phyloP scores from a whole-genome alignment of 306 rosid species.

The Vigna trinervia region DNA sequence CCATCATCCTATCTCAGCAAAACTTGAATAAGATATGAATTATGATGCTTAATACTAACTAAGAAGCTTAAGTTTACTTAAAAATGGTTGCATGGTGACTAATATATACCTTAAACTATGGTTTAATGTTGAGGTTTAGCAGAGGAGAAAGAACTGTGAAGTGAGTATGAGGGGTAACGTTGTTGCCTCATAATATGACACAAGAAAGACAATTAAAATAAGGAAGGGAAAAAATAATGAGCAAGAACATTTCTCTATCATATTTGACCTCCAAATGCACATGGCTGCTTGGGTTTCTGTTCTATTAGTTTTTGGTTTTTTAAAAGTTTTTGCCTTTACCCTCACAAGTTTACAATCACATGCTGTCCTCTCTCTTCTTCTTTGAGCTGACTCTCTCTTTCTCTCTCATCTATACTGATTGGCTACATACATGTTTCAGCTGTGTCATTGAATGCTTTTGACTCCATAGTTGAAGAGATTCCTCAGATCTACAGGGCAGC shows the following conservation, averaged over 20 bases:
- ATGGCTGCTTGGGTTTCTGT: slow-evolving; percentile 90
- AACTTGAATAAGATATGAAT: slow-evolving; percentile 14
- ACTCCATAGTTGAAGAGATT: slow-evolving; percentile 69
- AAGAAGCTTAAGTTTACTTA: neutral
- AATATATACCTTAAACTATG: slow-evolving; percentile 15
- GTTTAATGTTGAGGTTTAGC: slow-evolving; percentile 39
- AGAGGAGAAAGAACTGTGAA: slow-evolving; percentile 38
- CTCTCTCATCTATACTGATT: slow-evolving; percentile 48
- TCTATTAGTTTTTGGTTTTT: slow-evolving; percentile 53
- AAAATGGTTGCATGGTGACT: slow-evolving; percentile 18
- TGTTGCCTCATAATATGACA: slow-evolving; percentile 46
- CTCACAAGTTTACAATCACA: slow-evolving; percentile 55
- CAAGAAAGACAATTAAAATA: slow-evolving; percentile 32
- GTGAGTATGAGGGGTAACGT: slow-evolving; percentile 41
- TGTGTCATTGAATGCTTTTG: slow-evolving; percentile 66
- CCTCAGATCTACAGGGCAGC: slow-evolving; percentile 76
- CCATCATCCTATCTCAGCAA: neutral
- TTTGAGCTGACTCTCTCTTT: slow-evolving; percentile 29
- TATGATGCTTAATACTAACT: neutral
- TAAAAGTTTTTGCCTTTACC: slow-evolving; percentile 44
- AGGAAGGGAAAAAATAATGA: slow-evolving; percentile 17
- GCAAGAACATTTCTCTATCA: slow-evolving; percentile 64
- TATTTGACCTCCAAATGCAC: slow-evolving; percentile 90
- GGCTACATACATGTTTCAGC: slow-evolving; percentile 45
- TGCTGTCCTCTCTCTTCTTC: slow-evolving; percentile 44